Evolutionary conservation across 345 rosid species (phyloP).

Genomic region (Corchorus olitorius): DNA sequence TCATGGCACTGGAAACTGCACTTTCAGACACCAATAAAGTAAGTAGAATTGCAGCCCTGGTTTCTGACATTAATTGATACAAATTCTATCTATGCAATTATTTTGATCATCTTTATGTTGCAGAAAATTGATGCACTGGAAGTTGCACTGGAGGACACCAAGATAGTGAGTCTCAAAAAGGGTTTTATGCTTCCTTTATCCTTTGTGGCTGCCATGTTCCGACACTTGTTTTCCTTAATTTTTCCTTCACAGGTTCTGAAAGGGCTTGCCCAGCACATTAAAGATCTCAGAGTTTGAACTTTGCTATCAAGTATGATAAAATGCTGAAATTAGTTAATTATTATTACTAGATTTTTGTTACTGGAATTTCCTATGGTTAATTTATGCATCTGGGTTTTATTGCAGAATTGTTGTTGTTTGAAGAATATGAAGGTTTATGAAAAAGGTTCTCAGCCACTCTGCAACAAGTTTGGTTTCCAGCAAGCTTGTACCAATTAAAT

Average conservation of each 20-base stretch:
- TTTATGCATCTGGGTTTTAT: not conserved
- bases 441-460: conserved; percentile 1
- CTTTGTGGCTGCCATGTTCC: not conserved
- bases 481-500: not conserved
- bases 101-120: conserved; percentile 2
- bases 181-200: not conserved
- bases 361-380: not conserved
- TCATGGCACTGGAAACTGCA: conserved; percentile 32
- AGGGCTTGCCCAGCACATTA: conserved; percentile 36
- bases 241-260: conserved; percentile 35
- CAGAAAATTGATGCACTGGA: conserved; percentile 49
- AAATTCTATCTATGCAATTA: not conserved
- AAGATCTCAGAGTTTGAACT: conserved; percentile 28
- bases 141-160: conserved; percentile 43
- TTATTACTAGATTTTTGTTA: not conserved
- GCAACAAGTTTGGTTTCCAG: not conserved
- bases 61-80: conserved; percentile 1
- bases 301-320: conserved; percentile 5
- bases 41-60: conserved; percentile 10
- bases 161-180: conserved; percentile 32
- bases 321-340: not conserved
- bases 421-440: not conserved
- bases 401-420: conserved; percentile 2
- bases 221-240: not conserved
- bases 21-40: conserved; percentile 35